Evolutionary conservation across 208 protist genomes (phyloP), one percentile per base, ranked within the genome.

Genomic region (Sergeia podlipaevii): DNA sequence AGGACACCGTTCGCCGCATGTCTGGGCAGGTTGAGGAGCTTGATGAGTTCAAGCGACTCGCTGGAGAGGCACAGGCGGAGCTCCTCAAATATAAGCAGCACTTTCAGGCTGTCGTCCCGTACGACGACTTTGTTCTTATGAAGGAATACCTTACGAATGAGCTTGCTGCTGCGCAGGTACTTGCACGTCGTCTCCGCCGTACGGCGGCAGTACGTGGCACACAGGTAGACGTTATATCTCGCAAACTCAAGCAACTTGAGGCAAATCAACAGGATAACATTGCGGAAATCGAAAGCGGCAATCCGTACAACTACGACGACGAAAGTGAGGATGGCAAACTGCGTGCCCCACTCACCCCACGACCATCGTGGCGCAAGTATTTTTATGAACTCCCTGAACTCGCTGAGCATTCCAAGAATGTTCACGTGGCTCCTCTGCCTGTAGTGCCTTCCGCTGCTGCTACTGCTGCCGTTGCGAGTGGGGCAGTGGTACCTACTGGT

Each of bases 11-110:
- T 15, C 29, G 59, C 3, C 28, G 42, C 32, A 67, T 85, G 34
- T 58, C 48, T 24, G 62, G 62, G 4, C 73, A 91, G 54, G 64
- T 90, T 5, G 78, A 76, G 20, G 77, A 89, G 64, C 65, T 93
- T 17, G 65, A 82, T 47, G 81, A 89, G 48, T 88, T 90, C 56
- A 86, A 90, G 56, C 54, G 74, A 1, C 75, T 93, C 36, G 78
- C 82, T 34, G 76, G 74, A 2, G 86, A 93, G 33, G 73, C 86
- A 6, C 82, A 93, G 64, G 60, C 59, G 21, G 79, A 93, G 64
- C 61, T 93, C 36, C 71, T 78, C 47, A 51, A 71, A 36, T 87
- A 83, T 49, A 81, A 85, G 36, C 60, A 72, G 20, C 78, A 83
- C 42, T 93, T 80, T 61, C 17, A 68, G 13, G 71, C 74, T 50